Evolutionary conservation across 2,329 filamentous ascomycete genomes (phyloP), one percentile per base, ranked within the genome.

Genomic region (Laburnicola sp.): DNA sequence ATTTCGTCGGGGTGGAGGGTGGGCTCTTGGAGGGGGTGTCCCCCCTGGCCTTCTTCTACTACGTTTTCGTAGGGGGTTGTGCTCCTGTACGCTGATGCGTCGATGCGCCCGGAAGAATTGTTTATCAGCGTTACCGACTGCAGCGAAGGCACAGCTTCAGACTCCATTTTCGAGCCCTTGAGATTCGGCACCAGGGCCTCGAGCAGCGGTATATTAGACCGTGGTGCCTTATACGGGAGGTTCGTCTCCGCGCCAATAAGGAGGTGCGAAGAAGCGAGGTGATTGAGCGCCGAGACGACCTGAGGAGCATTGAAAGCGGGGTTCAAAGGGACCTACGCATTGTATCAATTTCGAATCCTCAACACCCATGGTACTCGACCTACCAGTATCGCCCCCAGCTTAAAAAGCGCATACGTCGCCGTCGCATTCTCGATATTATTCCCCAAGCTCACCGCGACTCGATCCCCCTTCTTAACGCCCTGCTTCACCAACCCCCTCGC

Each of bases 211-310:
- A 83, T 68, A 64, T 87, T 88, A 31, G 81, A 80, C 22, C 81
- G 77, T 2, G 85, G 85, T 2, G 76, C 70, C 68, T 86, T 86
- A 39, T 80, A 78, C 0, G 92, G 84, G 5, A 96, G 77, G 59
- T 96, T 93, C 3, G 91, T 94, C 59, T 97, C 91, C 3, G 89
- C 84, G n/a, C 88, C 88, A 45, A 96, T 88, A 53, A 99, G 80
- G 41, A 97, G 80, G 59, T 94, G 82, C 42, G 84, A 81, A 9
- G 85, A 1, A 16, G 78, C 80, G 0, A 99, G 82, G 64, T 96
- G 92, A 6, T 80, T 81, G 26, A 97, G 78, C 0, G 92, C 93
- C 2, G 90, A 82, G 4, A 84, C 78, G 6, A 97, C 85, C 76
- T 97, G 94, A 4, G 77, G 72, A 3, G 84, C 80, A 60, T 91